Base-by-base conservation (phyloP, 345 rosid genomes). In the Turnera subulata region DNA sequence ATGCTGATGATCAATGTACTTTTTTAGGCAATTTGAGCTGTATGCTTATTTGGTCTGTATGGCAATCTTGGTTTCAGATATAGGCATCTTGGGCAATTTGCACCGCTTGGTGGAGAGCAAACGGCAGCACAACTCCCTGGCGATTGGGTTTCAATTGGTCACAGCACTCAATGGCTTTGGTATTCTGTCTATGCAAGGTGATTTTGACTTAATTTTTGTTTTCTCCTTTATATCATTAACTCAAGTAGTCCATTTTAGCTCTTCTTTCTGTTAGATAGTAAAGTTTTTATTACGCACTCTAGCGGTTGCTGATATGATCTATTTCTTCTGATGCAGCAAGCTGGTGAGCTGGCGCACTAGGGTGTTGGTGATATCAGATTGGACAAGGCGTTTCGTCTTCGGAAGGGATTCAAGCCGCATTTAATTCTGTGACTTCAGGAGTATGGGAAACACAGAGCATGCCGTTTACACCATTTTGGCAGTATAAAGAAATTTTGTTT, bases 121-220 rank as follows among this genome's bases (percentile, higher is more conserved):
- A 85, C 99, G 6, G 99, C 97, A 25, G 99, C 99, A 17, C 84
- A 90, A 45, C 97, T 93, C 52, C 99, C 99, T 5, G 92, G 96
- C 32, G 99, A 93, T 58, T 85, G 88, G 88, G 91, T 93, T 53
- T 93, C 99, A 1, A 93, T 93, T 11, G 99, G 97, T 43, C 87
- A 80, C 4, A 85, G 99, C 58, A 42, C 76, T 20, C 99, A 90
- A 66, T 93, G 99, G 99, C 96, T 93, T 0, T 89, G 97, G 97
- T 93, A 93, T 53, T 89, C 99, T 22, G 86, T 93, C 62, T 93
- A 93, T 63, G 92, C 99, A 22, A 94, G 94, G 99, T 84, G 75
- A 68, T 13, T 23, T 8, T 29, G 35, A 2, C 6, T 49, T 16
- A 6, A 20, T n/a, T n/a, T 13, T n/a, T 16, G 20, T 32, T 24